Base-by-base conservation (phyloP, 352 stramenopile genomes). In the Phytophthora idaei region DNA sequence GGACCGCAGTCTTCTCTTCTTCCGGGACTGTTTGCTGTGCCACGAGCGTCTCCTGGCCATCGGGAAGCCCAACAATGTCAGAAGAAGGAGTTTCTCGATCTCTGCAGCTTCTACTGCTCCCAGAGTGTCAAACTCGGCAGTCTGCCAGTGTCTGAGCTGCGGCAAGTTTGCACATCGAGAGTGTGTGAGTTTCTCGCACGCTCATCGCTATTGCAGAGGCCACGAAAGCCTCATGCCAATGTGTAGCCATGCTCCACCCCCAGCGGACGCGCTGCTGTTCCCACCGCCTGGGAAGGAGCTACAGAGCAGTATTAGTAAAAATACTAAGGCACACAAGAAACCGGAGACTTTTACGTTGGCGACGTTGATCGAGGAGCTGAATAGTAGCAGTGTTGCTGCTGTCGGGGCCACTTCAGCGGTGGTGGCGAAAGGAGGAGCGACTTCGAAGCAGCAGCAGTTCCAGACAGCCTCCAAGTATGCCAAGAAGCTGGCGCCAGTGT, bases 61-160 rank as follows among this genome's bases (percentile, higher is more conserved):
- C 41, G 64, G 65, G 6, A 55, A 63, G 42, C 61, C 64, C 34
- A 39, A 44, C 9, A 42, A 63, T 14, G 37, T 28, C 34, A 41
- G 27, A 47, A 45, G 37, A 47, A 31, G 46, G 27, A 63, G 47
- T 37, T 15, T 44, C 25, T 66, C 49, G 4, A 7, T 12, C 21
- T 63, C 52, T 36, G 11, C 25, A 5, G 28, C 17, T 37, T 17
- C 44, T 47, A 10, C 36, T 10, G 15, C 31, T 21, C 6, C 47
- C 1, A 36, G 25, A 52, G 32, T 48, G 5, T 46, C 46, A n/a
- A 65, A 64, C 8, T 29, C 42, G 14, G 49, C 41, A 0, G 34
- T 91, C 5, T 90, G 77, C 39, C 83, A 91, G 64, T 91, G 83
- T 54, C 61, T 86, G 3, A 72, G 67, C 31, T 91, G 83, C 25